Percentiles rank a stretch among this genome's conserved stretches.
Evolutionary conservation across 78 protist species (phyloP).

Genomic region (Reticulomyxa filosa): DNA sequence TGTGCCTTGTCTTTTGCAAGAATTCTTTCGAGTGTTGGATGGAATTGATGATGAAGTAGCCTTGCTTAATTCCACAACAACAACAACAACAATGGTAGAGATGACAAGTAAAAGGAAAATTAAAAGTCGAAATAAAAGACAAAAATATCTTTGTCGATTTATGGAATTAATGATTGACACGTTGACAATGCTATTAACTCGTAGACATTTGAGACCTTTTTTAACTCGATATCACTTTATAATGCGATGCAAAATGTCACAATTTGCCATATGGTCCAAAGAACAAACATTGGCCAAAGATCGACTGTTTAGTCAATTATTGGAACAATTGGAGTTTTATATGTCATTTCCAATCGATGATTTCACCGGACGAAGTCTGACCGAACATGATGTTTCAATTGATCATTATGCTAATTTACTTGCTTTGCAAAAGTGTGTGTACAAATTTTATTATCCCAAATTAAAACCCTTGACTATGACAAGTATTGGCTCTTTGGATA

Average conservation of each 20-base stretch:
- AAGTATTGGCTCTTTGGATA: too few relatives aligned
- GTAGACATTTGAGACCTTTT: slow-evolving; percentile 43
- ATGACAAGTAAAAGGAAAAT: not conserved
- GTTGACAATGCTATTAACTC: slow-evolving; percentile 59
- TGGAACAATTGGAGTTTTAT: slow-evolving; percentile 25
- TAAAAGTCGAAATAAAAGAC: too few relatives aligned
- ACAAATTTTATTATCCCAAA: too few relatives aligned
- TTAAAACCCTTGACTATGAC: too few relatives aligned
- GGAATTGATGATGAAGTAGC: not conserved
- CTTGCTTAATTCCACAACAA: not conserved
- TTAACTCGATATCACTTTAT: slow-evolving; percentile 39
- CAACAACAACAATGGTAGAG: not conserved
- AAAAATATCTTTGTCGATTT: slow-evolving; percentile 3
- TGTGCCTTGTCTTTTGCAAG: not conserved
- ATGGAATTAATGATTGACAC: slow-evolving; percentile 46
- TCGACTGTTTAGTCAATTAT: slow-evolving; percentile 18
- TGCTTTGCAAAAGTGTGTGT: slow-evolving; percentile 35
- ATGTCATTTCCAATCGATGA: slow-evolving; percentile 44
- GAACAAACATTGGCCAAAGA: not conserved
- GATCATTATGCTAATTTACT: slow-evolving; percentile 30
- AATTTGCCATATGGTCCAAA: not conserved
- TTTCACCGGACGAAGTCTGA: slow-evolving; percentile 50
- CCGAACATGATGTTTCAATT: slow-evolving; percentile 23
- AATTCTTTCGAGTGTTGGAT: not conserved
- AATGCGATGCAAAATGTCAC: slow-evolving; percentile 8